Evolutionary conservation across 2,329 filamentous ascomycete species (phyloP).

Genomic region (Bimuria novae-zelandiae): DNA sequence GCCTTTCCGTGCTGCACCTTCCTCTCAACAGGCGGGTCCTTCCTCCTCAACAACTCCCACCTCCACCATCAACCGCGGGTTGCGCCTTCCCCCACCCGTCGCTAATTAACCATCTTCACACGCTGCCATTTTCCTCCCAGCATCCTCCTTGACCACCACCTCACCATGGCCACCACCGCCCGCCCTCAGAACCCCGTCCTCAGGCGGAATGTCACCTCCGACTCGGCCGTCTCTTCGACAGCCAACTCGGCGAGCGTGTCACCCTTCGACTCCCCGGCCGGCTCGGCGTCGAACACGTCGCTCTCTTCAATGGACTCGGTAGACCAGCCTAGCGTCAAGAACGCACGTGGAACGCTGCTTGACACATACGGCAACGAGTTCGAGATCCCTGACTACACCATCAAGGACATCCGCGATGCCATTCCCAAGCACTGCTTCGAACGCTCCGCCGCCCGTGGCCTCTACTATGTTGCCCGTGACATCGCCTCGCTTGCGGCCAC

Average conservation of each 20-base stretch:
- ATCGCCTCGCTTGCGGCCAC: conserved; percentile 71
- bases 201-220: conserved; percentile 54
- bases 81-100: neutral
- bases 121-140: neutral
- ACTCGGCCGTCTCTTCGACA: conserved; percentile 58
- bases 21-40: conserved; percentile 10
- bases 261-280: conserved; percentile 63
- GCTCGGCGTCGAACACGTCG: conserved; percentile 82
- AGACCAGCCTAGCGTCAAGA: conserved; percentile 53
- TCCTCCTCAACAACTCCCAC: conserved; percentile 10
- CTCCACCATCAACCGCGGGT: neutral
- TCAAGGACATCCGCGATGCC: conserved; percentile 95
- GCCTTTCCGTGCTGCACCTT: neutral
- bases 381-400: conserved; percentile 90
- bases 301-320: conserved; percentile 85
- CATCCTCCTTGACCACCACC: neutral
- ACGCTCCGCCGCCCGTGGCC: conserved; percentile 74
- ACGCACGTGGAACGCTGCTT: conserved; percentile 68
- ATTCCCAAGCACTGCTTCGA: conserved; percentile 98
- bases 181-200: conserved; percentile 56
- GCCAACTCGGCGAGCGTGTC: conserved; percentile 60
- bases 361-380: conserved; percentile 97
- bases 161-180: conserved; percentile 54
- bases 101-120: neutral
- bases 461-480: conserved; percentile 86